phyloP scores from a whole-genome alignment of 352 stramenopile species.

The Thraustochytrium striatum region DNA sequence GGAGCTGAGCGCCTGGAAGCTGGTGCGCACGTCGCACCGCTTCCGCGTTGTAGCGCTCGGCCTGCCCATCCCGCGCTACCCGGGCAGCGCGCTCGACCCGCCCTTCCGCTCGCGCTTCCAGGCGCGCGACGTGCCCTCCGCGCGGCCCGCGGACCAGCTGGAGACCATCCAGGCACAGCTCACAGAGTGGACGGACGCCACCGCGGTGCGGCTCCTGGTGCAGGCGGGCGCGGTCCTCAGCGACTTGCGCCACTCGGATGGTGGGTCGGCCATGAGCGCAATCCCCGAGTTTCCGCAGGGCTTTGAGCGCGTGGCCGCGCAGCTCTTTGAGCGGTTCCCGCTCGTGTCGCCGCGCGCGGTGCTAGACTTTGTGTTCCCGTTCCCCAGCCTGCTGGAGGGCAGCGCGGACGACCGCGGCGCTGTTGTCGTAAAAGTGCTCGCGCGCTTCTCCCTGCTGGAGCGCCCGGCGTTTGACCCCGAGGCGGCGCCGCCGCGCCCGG shows the following conservation, averaged over 20 bases:
- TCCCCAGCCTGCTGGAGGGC: slow-evolving; percentile 13
- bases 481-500: not conserved
- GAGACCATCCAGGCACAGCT: slow-evolving; percentile 11
- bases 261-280: not conserved
- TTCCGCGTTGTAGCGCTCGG: slow-evolving; percentile 88
- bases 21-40: slow-evolving; percentile 72
- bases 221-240: slow-evolving; percentile 29
- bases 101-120: slow-evolving; percentile 77
- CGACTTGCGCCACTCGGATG: slow-evolving; percentile 30
- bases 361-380: slow-evolving; percentile 38
- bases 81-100: slow-evolving; percentile 72
- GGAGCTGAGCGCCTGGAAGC: slow-evolving; percentile 54
- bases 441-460: slow-evolving; percentile 1
- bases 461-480: not conserved
- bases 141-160: slow-evolving; percentile 52
- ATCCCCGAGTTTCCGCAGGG: slow-evolving; percentile 35
- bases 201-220: not conserved
- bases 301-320: not conserved
- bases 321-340: slow-evolving; percentile 1
- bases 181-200: not conserved
- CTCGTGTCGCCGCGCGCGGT: slow-evolving; percentile 19
- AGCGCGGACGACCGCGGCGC: slow-evolving; percentile 5
- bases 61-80: slow-evolving; percentile 75
- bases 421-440: slow-evolving; percentile 17
- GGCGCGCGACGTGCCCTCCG: slow-evolving; percentile 65